Percentiles rank a stretch among this genome's conserved stretches.
Evolutionary conservation across 257 asterid species (phyloP).

Genomic region (Nemophila menziesii): DNA sequence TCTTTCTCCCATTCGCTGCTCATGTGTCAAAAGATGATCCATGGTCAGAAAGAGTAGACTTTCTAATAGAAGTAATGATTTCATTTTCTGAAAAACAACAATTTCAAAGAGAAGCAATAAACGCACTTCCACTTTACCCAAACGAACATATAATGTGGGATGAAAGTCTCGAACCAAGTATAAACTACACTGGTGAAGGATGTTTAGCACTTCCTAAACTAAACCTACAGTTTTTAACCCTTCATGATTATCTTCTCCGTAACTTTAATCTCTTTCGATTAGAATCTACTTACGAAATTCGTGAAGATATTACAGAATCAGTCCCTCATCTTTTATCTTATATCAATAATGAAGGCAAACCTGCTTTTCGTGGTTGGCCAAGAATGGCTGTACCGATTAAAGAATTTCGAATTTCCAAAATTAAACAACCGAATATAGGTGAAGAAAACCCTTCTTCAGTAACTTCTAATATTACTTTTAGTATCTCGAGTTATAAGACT

Average conservation of each 20-base stretch:
- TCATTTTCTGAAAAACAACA: constrained; percentile 88
- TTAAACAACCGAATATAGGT: constrained; percentile 93
- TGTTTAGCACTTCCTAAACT: constrained; percentile 98
- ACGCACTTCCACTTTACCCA: constrained; percentile 95
- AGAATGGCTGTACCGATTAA: constrained; percentile 98
- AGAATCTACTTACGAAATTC: constrained; percentile 95
- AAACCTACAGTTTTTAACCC: constrained; percentile 86
- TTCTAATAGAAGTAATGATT: constrained; percentile 83
- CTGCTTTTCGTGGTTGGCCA: constrained; percentile 99
- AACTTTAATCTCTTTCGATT: constrained; percentile 98
- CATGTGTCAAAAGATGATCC: constrained; percentile 74
- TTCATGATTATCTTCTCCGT: constrained; percentile 94
- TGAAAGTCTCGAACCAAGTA: constrained; percentile 97
- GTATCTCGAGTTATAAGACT: constrained; percentile 87
- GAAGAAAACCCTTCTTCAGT: constrained; percentile 92
- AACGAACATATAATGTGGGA: constrained; percentile 99
- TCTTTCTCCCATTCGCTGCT: too few species aligned
- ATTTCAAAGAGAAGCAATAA: constrained; percentile 94
- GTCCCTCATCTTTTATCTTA: constrained; percentile 92
- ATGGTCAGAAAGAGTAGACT: constrained; percentile 92
- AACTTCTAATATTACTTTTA: constrained; percentile 81
- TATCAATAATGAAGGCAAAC: constrained; percentile 81
- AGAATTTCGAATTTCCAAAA: constrained; percentile 62
- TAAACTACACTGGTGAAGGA: constrained; percentile 98
- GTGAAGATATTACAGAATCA: constrained; percentile 98